Percentiles rank a stretch among this genome's conserved stretches.
Conservation (phyloP, 768 basidiomycete species). For the Macrolepiota dolichaula region DNA sequence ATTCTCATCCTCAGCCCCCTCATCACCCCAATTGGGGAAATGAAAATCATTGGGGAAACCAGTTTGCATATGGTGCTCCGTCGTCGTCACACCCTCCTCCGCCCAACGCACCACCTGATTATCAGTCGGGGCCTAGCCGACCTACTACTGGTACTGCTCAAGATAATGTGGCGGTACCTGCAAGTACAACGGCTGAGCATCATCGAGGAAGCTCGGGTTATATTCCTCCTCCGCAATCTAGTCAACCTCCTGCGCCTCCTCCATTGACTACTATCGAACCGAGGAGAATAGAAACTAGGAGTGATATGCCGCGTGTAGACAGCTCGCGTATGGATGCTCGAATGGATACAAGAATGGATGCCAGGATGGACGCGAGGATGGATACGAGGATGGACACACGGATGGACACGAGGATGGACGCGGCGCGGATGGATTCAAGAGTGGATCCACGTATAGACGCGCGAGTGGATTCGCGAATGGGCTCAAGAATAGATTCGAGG, state of each 20-base stretch:
- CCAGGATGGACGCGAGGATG: constrained; percentile 2
- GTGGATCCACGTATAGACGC: background rate
- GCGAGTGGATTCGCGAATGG: background rate
- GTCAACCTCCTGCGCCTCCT: background rate
- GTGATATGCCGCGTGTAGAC: constrained; percentile 2
- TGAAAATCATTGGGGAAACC: constrained; percentile 8
- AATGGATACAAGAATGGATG: constrained; percentile 1
- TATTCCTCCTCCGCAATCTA: constrained; percentile 2
- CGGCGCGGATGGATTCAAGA: background rate
- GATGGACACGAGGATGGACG: background rate
- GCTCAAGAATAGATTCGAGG: background rate
- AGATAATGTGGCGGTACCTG: background rate
- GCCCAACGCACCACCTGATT: background rate
- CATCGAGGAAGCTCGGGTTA: constrained; percentile 10
- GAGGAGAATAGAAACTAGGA: constrained; percentile 6
- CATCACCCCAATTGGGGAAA: constrained; percentile 8
- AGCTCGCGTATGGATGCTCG: background rate
- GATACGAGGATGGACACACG: constrained; percentile 1
- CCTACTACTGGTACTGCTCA: constrained; percentile 8
- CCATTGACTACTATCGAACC: constrained; percentile 6
- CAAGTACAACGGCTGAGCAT: background rate
- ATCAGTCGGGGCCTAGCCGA: background rate
- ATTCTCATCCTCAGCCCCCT: background rate
- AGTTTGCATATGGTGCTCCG: constrained; percentile 7
- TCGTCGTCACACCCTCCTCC: constrained; percentile 5